A percentile compares a stretch with the other conserved stretches of the same genome.
These are phyloP conservation scores for Plenodomus tracheiphilus DNA, from an alignment of 2,329 filamentous ascomycete species.

Conservation along the genomic window DNA sequence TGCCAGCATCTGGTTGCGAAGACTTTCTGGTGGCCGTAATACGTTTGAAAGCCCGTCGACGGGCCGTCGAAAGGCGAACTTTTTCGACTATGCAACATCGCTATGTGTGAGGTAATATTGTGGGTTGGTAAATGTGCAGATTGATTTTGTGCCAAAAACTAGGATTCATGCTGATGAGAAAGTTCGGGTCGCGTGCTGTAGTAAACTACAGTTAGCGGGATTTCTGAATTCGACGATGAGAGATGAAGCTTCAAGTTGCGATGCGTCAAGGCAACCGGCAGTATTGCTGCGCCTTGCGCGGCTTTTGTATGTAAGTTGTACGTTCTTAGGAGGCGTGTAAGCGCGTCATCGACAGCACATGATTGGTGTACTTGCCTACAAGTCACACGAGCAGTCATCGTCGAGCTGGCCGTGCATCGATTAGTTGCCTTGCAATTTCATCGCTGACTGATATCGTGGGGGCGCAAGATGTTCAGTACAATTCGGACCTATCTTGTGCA, in stretches of 20 bases:
- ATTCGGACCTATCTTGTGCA: background rate
- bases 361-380: slow-evolving; percentile 13
- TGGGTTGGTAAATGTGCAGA: slow-evolving; percentile 9
- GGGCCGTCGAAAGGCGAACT: slow-evolving; percentile 2
- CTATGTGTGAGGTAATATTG: slow-evolving; percentile 6
- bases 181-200: slow-evolving; percentile 15
- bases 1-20: slow-evolving; percentile 28
- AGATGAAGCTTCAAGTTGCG: background rate
- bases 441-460: slow-evolving; percentile 13
- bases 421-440: slow-evolving; percentile 6
- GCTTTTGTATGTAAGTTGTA: slow-evolving; percentile 16
- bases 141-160: slow-evolving; percentile 10
- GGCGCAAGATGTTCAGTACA: slow-evolving; percentile 2
- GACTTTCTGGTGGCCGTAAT: slow-evolving; percentile 11
- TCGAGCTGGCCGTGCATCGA: slow-evolving; percentile 11
- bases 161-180: slow-evolving; percentile 10
- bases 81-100: slow-evolving; percentile 9
- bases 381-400: slow-evolving; percentile 23
- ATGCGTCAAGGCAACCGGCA: slow-evolving; percentile 6
- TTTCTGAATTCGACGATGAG: slow-evolving; percentile 3
- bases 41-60: slow-evolving; percentile 1
- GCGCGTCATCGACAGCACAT: slow-evolving; percentile 14
- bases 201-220: slow-evolving; percentile 13
- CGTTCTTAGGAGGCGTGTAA: slow-evolving; percentile 13
- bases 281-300: slow-evolving; percentile 6